phyloP scores from a whole-genome alignment of 202 grass and related monocot genomes.

The Setaria viridis region DNA sequence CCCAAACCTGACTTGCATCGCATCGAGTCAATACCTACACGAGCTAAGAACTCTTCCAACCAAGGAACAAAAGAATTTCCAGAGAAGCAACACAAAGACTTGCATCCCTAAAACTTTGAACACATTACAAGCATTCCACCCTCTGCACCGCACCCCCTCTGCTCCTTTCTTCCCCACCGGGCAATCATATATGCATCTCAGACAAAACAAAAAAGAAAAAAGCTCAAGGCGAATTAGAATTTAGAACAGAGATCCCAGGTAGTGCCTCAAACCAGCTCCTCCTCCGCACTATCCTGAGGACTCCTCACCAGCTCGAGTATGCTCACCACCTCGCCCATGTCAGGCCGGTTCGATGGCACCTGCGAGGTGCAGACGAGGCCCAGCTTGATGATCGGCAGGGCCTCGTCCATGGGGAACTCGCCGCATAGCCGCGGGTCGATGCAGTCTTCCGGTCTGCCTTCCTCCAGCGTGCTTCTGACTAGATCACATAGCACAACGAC shows the following conservation, averaged over 20 bases:
- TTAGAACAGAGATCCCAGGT: background rate
- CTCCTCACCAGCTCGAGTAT: constrained; percentile 86
- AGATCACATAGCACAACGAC: constrained; percentile 84
- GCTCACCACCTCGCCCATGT: constrained; percentile 78
- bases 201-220: constrained; percentile 45
- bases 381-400: constrained; percentile 80
- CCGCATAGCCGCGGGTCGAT: constrained; percentile 68
- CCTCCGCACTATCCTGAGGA: constrained; percentile 61
- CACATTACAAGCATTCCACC: constrained; percentile 49
- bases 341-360: constrained; percentile 90
- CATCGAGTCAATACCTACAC: constrained; percentile 40
- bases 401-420: constrained; percentile 78
- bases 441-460: constrained; percentile 75
- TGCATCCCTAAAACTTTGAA: constrained; percentile 40
- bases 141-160: constrained; percentile 9
- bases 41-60: constrained; percentile 34
- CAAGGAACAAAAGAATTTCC: constrained; percentile 43
- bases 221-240: constrained; percentile 9
- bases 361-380: constrained; percentile 89
- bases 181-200: constrained; percentile 65
- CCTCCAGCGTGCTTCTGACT: constrained; percentile 79
- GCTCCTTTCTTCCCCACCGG: background rate
- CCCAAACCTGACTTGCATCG: constrained; percentile 5
- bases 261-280: constrained; percentile 68
- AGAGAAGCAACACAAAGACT: constrained; percentile 47